Evolutionary conservation across 1,139 yeast genomes (phyloP).

Genomic region (Geotrichum carabidarum): DNA sequence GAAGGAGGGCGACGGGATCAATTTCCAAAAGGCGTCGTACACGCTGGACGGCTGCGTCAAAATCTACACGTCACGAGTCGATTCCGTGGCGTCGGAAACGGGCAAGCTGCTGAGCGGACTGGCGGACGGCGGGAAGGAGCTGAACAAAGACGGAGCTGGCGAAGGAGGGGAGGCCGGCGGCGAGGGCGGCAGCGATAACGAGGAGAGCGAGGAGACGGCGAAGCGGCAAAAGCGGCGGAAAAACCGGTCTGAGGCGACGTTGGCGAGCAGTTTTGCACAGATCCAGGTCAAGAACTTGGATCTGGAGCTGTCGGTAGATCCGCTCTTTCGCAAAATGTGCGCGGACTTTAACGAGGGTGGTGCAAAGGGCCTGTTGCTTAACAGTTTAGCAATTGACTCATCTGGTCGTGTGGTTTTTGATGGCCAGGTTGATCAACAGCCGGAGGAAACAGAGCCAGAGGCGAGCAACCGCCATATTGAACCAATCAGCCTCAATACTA

Average conservation of each 20-base stretch:
- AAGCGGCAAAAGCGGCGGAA: slow-evolving; percentile 24
- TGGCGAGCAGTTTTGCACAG: slow-evolving; percentile 51
- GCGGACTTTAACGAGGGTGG: slow-evolving; percentile 97
- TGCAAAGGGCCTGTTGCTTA: slow-evolving; percentile 73
- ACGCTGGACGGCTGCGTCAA: slow-evolving; percentile 83
- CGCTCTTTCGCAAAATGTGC: slow-evolving; percentile 79
- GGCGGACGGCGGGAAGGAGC: slow-evolving; percentile 35
- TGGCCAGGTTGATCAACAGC: slow-evolving; percentile 34
- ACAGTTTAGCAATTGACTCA: slow-evolving; percentile 57
- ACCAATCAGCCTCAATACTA: slow-evolving; percentile 18
- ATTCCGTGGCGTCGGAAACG: slow-evolving; percentile 86
- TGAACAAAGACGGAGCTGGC: slow-evolving; percentile 19
- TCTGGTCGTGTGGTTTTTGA: slow-evolving; percentile 63
- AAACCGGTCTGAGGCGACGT: slow-evolving; percentile 42
- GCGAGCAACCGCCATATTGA: slow-evolving; percentile 13
- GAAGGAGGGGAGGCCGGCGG: slow-evolving; percentile 13
- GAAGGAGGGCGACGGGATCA: slow-evolving; percentile 56
- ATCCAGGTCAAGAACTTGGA: slow-evolving; percentile 65
- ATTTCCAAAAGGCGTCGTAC: slow-evolving; percentile 73
- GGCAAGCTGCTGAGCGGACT: slow-evolving; percentile 79
- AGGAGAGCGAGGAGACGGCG: slow-evolving; percentile 34
- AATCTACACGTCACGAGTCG: slow-evolving; percentile 80
- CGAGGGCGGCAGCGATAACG: slow-evolving; percentile 29
- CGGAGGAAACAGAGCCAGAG: slow-evolving; percentile 19
- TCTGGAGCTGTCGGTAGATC: slow-evolving; percentile 76